These are phyloP conservation scores for Kurtzmaniella fragi DNA, from an alignment of 805 yeast genomes.

Conservation along the genomic window DNA sequence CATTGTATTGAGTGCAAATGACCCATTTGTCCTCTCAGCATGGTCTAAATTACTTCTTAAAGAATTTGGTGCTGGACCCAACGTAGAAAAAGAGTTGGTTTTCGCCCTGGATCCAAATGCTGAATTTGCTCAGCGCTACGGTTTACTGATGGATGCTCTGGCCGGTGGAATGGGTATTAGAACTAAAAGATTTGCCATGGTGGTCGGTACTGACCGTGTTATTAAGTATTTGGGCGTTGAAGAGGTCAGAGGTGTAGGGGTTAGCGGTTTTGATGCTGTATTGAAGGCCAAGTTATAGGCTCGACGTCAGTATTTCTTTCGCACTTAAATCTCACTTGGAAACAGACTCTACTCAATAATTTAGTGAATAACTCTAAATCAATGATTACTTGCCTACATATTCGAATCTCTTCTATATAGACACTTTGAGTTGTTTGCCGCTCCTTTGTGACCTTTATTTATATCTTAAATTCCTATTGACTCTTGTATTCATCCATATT, in stretches of 20 bases:
- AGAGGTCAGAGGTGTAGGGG: conserved; percentile 25
- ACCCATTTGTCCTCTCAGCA: conserved; percentile 39
- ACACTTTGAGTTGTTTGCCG: too few species aligned
- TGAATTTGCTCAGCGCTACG: conserved; percentile 23
- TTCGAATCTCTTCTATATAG: too few species aligned
- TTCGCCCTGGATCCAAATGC: conserved; percentile 40
- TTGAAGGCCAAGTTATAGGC: conserved; percentile 28
- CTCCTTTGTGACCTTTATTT: too few species aligned
- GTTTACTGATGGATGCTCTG: conserved; percentile 29
- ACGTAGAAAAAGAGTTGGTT: conserved; percentile 13
- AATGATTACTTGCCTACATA: too few species aligned
- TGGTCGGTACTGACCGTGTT: conserved; percentile 21
- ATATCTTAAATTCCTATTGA: too few species aligned
- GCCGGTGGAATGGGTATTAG: conserved; percentile 34
- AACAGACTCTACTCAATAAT: too few species aligned
- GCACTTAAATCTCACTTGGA: too few species aligned
- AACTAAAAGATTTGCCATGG: conserved; percentile 36
- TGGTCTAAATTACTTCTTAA: conserved; percentile 39
- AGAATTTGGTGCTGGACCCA: conserved; percentile 11
- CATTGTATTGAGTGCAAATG: conserved; percentile 36
- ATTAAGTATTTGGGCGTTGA: conserved; percentile 33
- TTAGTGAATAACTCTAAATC: too few species aligned
- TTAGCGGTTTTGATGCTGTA: conserved; percentile 35
- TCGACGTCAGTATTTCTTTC: too few species aligned
- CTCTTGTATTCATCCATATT: too few species aligned